Evolutionary conservation across 202 grass and related monocot genomes (phyloP).

Genomic region (Schoenoplectus tabernaemontani): DNA sequence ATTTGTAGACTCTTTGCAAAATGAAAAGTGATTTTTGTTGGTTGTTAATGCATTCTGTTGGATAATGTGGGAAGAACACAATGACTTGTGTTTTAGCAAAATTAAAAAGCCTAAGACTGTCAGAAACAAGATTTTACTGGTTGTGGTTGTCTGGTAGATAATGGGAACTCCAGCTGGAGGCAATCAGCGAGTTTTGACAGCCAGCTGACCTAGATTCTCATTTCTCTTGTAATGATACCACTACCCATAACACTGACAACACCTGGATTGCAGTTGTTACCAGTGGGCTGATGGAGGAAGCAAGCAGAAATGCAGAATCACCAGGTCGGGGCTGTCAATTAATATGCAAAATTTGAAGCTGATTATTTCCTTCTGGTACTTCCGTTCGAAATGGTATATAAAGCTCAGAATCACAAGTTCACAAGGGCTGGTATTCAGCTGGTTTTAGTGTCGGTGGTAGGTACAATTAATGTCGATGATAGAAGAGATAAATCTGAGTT

Average conservation of each 20-base stretch:
- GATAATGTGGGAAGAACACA: neutral
- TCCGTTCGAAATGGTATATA: neutral
- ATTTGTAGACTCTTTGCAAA: neutral
- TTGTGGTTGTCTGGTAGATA: neutral
- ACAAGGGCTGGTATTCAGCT: neutral
- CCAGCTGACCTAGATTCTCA: neutral
- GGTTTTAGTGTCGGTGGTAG: neutral
- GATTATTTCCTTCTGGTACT: neutral
- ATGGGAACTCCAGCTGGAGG: neutral
- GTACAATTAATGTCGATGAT: neutral
- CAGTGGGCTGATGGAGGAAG: neutral
- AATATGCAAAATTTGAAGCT: neutral
- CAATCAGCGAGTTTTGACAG: neutral
- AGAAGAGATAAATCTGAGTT: neutral
- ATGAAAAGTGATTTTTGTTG: neutral
- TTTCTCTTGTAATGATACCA: neutral
- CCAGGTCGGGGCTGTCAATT: neutral
- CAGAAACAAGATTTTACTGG: neutral
- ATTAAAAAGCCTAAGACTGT: neutral
- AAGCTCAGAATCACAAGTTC: neutral
- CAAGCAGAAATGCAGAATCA: neutral
- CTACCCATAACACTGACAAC: neutral
- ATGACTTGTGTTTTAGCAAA: neutral
- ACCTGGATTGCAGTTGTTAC: neutral
- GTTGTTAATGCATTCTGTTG: neutral